Percentiles rank a stretch among this genome's conserved stretches.
phyloP scores from a whole-genome alignment of 148 eudicot species.

The Vaccinium darrowii region DNA sequence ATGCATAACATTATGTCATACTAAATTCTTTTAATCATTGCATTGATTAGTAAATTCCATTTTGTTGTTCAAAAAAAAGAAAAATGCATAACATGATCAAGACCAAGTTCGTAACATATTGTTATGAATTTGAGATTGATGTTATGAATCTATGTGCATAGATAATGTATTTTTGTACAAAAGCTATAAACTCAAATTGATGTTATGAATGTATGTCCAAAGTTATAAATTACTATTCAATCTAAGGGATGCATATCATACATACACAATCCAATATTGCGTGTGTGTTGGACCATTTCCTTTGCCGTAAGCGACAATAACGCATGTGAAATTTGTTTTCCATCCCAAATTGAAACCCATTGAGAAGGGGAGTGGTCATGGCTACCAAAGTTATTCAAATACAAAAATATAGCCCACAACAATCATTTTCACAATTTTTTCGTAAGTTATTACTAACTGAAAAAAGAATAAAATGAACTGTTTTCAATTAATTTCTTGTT shows the following conservation, averaged over 20 bases:
- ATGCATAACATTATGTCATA: background rate
- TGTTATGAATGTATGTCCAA: background rate
- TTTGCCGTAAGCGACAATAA: no score
- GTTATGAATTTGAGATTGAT: background rate
- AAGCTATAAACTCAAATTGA: no score
- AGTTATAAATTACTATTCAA: no score
- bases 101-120: background rate
- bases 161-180: no score
- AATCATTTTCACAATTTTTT: background rate
- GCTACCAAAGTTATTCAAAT: background rate
- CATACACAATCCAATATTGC: background rate
- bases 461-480: background rate
- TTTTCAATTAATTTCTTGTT: background rate
- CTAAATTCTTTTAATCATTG: no score
- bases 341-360: background rate
- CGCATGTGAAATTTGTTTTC: background rate
- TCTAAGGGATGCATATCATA: background rate
- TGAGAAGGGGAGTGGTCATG: background rate
- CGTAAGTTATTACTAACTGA: background rate
- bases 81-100: background rate
- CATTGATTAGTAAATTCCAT: no score
- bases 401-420: background rate
- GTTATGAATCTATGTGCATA: no score
- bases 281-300: no score
- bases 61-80: no score